Evolutionary conservation across 768 basidiomycete genomes (phyloP).

Genomic region (Porpolomopsis calyptriformis): DNA sequence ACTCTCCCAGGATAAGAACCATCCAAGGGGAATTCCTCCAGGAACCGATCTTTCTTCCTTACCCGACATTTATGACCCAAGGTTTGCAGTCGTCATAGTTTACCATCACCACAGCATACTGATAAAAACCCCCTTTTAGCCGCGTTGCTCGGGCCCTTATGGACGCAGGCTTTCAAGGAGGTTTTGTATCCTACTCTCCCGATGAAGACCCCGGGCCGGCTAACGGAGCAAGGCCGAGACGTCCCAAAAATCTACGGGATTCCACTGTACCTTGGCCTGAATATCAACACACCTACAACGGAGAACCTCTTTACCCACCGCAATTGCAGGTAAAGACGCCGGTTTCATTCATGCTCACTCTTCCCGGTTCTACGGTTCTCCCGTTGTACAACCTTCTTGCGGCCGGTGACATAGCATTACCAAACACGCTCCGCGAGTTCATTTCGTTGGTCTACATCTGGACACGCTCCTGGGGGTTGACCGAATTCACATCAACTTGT

Average conservation of each 20-base stretch:
- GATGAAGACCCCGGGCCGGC: neutral
- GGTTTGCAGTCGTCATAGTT: neutral
- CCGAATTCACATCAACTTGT: slow-evolving; percentile 5
- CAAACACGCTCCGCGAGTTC: slow-evolving; percentile 1
- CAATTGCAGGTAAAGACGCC: neutral
- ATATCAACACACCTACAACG: neutral
- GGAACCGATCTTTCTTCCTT: neutral
- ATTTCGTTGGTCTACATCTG: slow-evolving; percentile 6
- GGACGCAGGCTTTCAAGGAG: slow-evolving; percentile 1
- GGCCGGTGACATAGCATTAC: neutral
- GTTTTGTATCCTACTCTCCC: neutral
- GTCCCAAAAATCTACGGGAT: neutral
- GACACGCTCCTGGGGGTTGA: neutral
- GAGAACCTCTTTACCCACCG: neutral
- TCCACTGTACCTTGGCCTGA: neutral
- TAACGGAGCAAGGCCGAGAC: neutral
- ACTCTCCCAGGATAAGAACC: neutral
- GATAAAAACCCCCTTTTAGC: slow-evolving; percentile 2
- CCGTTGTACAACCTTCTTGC: slow-evolving; percentile 7
- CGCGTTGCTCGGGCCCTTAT: slow-evolving; percentile 5
- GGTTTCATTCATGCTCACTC: slow-evolving; percentile 7
- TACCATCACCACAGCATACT: neutral
- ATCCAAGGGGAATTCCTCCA: neutral
- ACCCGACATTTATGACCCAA: slow-evolving; percentile 1
- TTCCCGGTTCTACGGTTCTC: slow-evolving; percentile 10